Evolutionary conservation across 2,329 filamentous ascomycete species (phyloP).

Genomic region (Pezicula neosporulosa): DNA sequence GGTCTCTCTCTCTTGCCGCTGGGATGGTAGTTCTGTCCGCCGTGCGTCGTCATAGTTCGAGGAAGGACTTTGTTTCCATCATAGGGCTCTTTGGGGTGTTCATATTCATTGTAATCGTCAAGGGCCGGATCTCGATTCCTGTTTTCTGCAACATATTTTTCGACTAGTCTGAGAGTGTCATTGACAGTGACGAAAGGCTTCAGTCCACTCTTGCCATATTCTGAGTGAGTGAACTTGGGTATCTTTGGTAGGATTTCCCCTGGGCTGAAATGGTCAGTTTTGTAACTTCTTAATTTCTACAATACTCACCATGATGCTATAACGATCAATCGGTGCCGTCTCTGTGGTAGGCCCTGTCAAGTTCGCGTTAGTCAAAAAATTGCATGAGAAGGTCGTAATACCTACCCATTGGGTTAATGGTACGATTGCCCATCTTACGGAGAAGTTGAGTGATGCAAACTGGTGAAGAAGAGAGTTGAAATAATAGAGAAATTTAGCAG

Average conservation of each 20-base stretch:
- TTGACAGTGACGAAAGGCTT: conserved; percentile 41
- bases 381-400: neutral
- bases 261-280: conserved; percentile 40
- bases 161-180: conserved; percentile 18
- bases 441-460: conserved; percentile 64
- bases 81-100: conserved; percentile 31
- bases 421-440: conserved; percentile 64
- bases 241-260: conserved; percentile 68
- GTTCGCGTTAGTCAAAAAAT: neutral
- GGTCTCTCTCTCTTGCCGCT: conserved; percentile 57
- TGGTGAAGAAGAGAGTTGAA: conserved; percentile 60
- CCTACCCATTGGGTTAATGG: conserved; percentile 42
- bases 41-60: conserved; percentile 62
- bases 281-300: neutral
- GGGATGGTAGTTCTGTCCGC: conserved; percentile 62
- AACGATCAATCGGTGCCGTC: conserved; percentile 44
- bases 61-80: conserved; percentile 44
- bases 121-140: conserved; percentile 36
- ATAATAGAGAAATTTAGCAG: conserved; percentile 47
- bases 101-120: conserved; percentile 13
- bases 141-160: too few relatives aligned
- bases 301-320: conserved; percentile 43
- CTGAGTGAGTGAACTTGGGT: conserved; percentile 57
- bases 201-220: conserved; percentile 30
- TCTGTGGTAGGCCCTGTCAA: conserved; percentile 21